Conservation (phyloP, 345 rosid genomes). For the Melastoma malabathricum region DNA sequence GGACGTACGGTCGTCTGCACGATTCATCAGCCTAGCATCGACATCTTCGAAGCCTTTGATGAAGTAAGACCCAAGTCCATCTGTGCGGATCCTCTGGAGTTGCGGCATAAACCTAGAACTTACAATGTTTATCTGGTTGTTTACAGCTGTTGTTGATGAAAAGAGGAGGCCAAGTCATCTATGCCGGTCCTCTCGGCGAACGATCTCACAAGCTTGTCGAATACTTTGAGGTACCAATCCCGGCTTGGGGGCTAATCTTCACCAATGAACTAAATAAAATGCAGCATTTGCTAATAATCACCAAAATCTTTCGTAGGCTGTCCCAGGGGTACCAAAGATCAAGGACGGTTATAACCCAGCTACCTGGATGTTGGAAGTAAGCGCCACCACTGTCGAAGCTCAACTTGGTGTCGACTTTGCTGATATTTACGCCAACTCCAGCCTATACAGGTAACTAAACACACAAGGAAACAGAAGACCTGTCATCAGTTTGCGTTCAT, state of each 20-base stretch:
- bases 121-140: background rate
- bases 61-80: conserved; percentile 12
- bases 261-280: too few relatives aligned
- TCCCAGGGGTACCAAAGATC: conserved; percentile 19
- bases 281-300: too few relatives aligned
- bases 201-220: conserved; percentile 5
- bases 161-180: conserved; percentile 7
- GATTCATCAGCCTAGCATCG: too few relatives aligned
- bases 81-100: too few relatives aligned
- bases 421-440: conserved; percentile 17
- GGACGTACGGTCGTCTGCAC: too few relatives aligned
- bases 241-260: too few relatives aligned
- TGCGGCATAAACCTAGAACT: background rate
- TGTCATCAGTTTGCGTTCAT: too few relatives aligned
- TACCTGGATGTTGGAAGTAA: conserved; percentile 34
- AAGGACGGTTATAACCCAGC: conserved; percentile 30
- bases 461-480: too few relatives aligned
- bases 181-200: conserved; percentile 4
- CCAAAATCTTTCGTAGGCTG: conserved; percentile 12
- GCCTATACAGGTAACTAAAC: conserved; percentile 20
- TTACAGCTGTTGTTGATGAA: conserved; percentile 8
- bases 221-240: conserved; percentile 5
- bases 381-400: conserved; percentile 15
- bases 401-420: conserved; percentile 23
- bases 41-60: conserved; percentile 15